Conservation (phyloP, 108 stramenopile species). For the Cyclotella sp. region DNA sequence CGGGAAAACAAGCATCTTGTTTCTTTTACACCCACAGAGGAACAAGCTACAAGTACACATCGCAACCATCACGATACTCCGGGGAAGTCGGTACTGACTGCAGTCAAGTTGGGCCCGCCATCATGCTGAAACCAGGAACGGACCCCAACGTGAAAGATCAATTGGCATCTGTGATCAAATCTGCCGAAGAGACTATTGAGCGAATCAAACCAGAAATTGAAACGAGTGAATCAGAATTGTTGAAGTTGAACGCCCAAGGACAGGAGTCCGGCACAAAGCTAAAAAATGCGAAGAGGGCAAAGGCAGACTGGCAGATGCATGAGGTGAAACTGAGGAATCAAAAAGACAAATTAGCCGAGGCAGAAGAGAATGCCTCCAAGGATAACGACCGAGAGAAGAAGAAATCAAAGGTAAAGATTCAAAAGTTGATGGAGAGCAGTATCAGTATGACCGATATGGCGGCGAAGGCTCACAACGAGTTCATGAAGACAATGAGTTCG, state of each 20-base stretch:
- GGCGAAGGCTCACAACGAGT: constrained; percentile 51
- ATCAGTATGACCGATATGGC: constrained; percentile 58
- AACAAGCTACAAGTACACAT: constrained; percentile 52
- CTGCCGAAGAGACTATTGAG: constrained; percentile 37
- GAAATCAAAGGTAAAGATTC: constrained; percentile 50
- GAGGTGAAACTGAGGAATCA: constrained; percentile 53
- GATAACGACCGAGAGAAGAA: constrained; percentile 71
- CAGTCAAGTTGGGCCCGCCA: constrained; percentile 55
- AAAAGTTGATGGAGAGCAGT: constrained; percentile 48
- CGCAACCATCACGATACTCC: constrained; percentile 57
- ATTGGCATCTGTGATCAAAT: constrained; percentile 45
- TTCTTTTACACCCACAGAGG: constrained; percentile 40
- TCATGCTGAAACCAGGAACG: constrained; percentile 60
- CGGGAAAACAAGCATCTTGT: constrained; percentile 30
- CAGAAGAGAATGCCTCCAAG: constrained; percentile 55
- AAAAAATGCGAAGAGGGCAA: constrained; percentile 50
- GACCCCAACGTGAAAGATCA: constrained; percentile 59
- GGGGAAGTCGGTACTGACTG: constrained; percentile 37
- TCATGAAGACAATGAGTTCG: constrained; percentile 57
- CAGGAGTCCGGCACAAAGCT: constrained; percentile 36
- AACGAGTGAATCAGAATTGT: constrained; percentile 27
- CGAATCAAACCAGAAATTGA: constrained; percentile 52
- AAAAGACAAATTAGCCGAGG: constrained; percentile 62
- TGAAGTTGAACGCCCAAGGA: constrained; percentile 36
- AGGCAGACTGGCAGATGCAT: constrained; percentile 33